Percentiles rank a stretch among this genome's conserved stretches.
phyloP scores from a whole-genome alignment of 1,139 yeast species.

The Scheffersomyces lignicola region DNA sequence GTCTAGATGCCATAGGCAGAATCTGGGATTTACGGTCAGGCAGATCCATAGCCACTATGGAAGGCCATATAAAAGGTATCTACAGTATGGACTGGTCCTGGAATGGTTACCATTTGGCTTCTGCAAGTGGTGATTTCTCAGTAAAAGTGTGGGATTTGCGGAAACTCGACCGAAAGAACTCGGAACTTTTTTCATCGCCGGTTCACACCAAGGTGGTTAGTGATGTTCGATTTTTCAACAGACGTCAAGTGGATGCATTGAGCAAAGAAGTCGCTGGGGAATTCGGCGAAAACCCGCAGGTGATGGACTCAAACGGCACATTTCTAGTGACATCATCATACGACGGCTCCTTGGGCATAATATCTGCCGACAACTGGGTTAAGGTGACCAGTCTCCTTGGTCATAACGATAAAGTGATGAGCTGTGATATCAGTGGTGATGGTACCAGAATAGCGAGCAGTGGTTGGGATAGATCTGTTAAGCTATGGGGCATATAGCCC shows the following conservation, averaged over 20 bases:
- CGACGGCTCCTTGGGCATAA: conserved; percentile 63
- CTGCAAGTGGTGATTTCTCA: conserved; percentile 83
- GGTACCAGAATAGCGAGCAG: conserved; percentile 54
- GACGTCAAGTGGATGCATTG: conserved; percentile 15
- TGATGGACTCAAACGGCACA: conserved; percentile 37
- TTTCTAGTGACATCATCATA: conserved; percentile 65
- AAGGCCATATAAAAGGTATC: conserved; percentile 73
- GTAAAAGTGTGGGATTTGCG: conserved; percentile 89
- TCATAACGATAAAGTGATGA: conserved; percentile 71
- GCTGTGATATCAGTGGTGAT: conserved; percentile 56
- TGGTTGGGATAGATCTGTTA: conserved; percentile 84
- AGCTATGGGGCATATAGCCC: conserved; percentile 63
- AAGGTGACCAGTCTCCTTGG: conserved; percentile 56
- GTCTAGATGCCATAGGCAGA: conserved; percentile 71
- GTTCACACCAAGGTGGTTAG: conserved; percentile 79
- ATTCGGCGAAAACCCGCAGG: conserved; percentile 22
- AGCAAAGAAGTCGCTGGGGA: conserved; percentile 27
- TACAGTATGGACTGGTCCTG: conserved; percentile 74
- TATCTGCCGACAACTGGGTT: conserved; percentile 78
- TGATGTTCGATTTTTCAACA: conserved; percentile 55
- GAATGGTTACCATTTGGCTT: conserved; percentile 73
- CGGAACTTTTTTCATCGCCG: conserved; percentile 55
- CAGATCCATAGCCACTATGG: conserved; percentile 54
- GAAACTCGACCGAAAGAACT: conserved; percentile 21
- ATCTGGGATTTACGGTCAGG: conserved; percentile 92